A percentile compares a stretch with the other conserved stretches of the same genome.
phyloP scores from a whole-genome alignment of 2,329 filamentous ascomycete genomes.

The Hirsutella minnesotensis region DNA sequence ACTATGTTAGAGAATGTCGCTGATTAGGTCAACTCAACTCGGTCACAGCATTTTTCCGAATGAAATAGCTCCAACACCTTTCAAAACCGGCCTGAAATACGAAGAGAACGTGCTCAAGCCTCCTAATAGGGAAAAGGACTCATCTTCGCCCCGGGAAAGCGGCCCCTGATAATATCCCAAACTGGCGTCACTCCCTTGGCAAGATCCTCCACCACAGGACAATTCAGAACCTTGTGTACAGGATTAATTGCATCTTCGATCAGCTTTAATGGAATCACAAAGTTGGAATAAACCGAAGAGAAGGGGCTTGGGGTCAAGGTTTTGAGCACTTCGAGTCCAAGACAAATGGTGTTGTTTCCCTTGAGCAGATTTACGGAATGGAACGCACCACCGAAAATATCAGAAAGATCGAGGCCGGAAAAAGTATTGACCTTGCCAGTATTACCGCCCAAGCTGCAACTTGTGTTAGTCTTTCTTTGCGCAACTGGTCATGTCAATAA shows the following conservation, averaged over 20 bases:
- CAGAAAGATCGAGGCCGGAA: not conserved
- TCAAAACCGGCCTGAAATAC: too few species aligned
- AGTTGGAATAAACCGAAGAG: not conserved
- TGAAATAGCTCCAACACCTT: too few species aligned
- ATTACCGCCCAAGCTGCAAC: not conserved
- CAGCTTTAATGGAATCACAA: conserved; percentile 1
- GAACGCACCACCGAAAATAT: not conserved
- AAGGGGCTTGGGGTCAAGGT: not conserved
- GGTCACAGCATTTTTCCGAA: too few species aligned
- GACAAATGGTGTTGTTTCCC: not conserved
- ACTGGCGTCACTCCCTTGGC: not conserved
- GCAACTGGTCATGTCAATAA: not conserved
- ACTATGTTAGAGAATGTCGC: too few species aligned
- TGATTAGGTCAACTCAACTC: too few species aligned
- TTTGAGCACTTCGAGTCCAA: not conserved
- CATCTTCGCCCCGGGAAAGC: not conserved
- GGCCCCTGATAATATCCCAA: not conserved
- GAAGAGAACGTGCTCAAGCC: too few species aligned
- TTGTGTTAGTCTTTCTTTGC: not conserved
- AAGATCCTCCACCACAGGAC: not conserved
- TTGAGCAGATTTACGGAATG: not conserved
- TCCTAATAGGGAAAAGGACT: too few species aligned
- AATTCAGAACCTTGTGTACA: not conserved
- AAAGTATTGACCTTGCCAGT: not conserved
- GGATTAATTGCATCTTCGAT: not conserved